Base-by-base conservation (phyloP, 164 flowering plant genomes). In the Stephania yunnanensis region DNA sequence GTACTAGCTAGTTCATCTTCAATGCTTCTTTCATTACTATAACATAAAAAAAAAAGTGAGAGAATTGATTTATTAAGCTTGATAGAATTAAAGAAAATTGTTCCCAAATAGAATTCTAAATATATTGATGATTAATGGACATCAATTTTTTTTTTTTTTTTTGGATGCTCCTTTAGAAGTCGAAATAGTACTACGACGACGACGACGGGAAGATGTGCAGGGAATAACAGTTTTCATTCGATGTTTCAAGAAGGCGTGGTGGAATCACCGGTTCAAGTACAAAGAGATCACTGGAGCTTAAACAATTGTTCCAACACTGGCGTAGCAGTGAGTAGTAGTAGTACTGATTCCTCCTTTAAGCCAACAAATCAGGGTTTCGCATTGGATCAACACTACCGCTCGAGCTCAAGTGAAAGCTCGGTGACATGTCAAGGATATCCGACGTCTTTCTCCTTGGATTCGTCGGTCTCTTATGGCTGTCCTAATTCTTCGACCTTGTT, bases 161-260 rank as follows among this genome's bases (percentile, higher is more conserved):
- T 36, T 36, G 2, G 42, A 36, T 36, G 42, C 4, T 72, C n/a
- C 53, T 46, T 70, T 3, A 69, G 53, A 64, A 78, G 78, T 80
- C 77, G 82, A 74, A 80, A 84, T 75, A 77, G 75, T 74, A 50
- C 0, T 74, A 36, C 42, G 42, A 36, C 42, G 42, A 36, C 42
- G 42, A 36, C 42, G 42, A 36, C 42, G 42, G 88, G 82, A 72
- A 84, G 88, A 78, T 69, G 73, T 44, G 25, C 25, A 25, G 30
- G 86, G 31, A 71, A 73, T 63, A 82, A 75, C 67, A 82, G 73
- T 75, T 85, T 80, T 58, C 73, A 79, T 31, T 69, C 82, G 65
- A 83, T 86, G 75, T 46, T 84, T 29, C 87, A 83, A 83, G 87
- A 78, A 67, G 87, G 81, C 20, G 46, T 83, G 48, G 42, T 36